Evolutionary conservation across 1,139 yeast genomes (phyloP).

Genomic region (Saccharomycopsis hybrid): DNA sequence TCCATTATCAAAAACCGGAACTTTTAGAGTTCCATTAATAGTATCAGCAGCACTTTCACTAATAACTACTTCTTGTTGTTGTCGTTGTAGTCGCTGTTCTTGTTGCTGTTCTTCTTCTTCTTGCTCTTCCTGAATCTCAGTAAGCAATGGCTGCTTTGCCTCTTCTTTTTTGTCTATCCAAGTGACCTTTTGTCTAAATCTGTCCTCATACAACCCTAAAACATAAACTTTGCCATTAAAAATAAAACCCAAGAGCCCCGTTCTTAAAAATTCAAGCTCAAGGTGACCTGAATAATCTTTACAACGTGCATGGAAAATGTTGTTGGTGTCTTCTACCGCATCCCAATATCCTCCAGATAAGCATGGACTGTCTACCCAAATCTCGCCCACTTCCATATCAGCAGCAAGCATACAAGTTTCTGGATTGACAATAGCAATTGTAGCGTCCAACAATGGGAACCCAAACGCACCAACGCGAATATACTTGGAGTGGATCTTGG

Average conservation of each 20-base stretch:
- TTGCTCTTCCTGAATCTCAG: conserved; percentile 23
- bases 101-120: conserved; percentile 6
- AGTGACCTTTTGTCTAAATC: conserved; percentile 70
- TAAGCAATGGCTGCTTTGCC: conserved; percentile 28
- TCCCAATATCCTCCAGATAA: conserved; percentile 88
- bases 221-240: conserved; percentile 83
- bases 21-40: too few relatives aligned
- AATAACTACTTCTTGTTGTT: too few relatives aligned
- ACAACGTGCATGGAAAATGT: conserved; percentile 78
- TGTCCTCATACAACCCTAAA: conserved; percentile 84
- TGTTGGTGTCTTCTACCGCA: conserved; percentile 57
- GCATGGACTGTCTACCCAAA: conserved; percentile 92
- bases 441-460: conserved; percentile 88
- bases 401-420: conserved; percentile 67
- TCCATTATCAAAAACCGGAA: conserved; percentile 9
- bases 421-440: conserved; percentile 89
- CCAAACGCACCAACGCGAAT: conserved; percentile 90
- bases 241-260: conserved; percentile 85
- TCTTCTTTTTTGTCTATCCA: conserved; percentile 48
- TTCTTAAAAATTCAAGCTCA: conserved; percentile 77
- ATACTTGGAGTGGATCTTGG: conserved; percentile 34
- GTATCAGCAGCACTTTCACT: too few relatives aligned
- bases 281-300: conserved; percentile 60
- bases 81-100: too few relatives aligned
- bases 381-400: conserved; percentile 85